Conservation (phyloP, 345 rosid species). For the Eucalyptus curtisii region DNA sequence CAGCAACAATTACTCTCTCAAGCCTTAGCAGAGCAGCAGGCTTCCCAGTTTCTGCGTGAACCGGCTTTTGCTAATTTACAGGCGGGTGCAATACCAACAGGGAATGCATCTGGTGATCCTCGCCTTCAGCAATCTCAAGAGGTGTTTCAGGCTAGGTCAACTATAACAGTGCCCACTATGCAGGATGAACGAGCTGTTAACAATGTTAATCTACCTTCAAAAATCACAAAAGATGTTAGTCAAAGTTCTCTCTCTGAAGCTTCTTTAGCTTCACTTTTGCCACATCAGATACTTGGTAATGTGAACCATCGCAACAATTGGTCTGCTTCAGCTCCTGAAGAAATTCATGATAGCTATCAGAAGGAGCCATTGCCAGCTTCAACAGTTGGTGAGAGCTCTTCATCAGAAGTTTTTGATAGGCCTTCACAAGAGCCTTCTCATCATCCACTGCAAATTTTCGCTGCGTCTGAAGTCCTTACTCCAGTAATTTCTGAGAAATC, state of each 20-base stretch:
- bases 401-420: constrained; percentile 13
- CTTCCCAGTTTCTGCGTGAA: constrained; percentile 41
- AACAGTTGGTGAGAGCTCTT: constrained; percentile 14
- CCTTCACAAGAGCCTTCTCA: constrained; percentile 8
- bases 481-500: constrained; percentile 7
- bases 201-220: constrained; percentile 27
- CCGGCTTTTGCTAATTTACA: constrained; percentile 42
- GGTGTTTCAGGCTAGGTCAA: constrained; percentile 35
- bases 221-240: constrained; percentile 17
- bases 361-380: constrained; percentile 21
- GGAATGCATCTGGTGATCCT: constrained; percentile 40
- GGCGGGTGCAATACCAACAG: constrained; percentile 27
- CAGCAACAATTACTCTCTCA: constrained; percentile 79
- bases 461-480: constrained; percentile 11
- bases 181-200: constrained; percentile 26
- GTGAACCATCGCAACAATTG: constrained; percentile 16
- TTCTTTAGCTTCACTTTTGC: constrained; percentile 22
- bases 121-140: constrained; percentile 41
- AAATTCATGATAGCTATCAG: constrained; percentile 14
- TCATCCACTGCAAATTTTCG: constrained; percentile 7
- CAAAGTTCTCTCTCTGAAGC: constrained; percentile 23
- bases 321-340: constrained; percentile 22
- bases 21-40: constrained; percentile 56
- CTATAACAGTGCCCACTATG: constrained; percentile 27
- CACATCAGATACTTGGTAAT: constrained; percentile 41